These are phyloP conservation scores for Discostella stelligeroides DNA, from an alignment of 108 stramenopile genomes.

Conservation along the genomic window DNA sequence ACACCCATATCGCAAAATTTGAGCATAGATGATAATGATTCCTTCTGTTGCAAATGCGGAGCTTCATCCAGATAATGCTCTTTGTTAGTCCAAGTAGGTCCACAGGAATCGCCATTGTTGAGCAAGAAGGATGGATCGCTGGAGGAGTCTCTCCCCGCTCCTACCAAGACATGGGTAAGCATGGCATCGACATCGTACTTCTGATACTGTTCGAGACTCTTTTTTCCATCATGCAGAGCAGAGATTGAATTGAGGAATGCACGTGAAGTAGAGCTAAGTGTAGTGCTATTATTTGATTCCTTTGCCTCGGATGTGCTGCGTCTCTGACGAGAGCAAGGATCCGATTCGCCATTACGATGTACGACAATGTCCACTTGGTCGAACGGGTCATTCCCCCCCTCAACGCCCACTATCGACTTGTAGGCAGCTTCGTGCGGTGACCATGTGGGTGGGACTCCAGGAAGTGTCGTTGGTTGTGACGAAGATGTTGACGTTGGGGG, in stretches of 20 bases:
- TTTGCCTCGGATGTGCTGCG: constrained; percentile 5
- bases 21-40: constrained; percentile 18
- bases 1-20: constrained; percentile 74
- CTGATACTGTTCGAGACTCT: constrained; percentile 26
- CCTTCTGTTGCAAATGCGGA: background rate
- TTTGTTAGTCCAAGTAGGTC: constrained; percentile 30
- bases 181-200: constrained; percentile 77
- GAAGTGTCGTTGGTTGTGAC: background rate
- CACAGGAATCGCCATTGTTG: constrained; percentile 14
- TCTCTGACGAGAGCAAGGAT: constrained; percentile 54
- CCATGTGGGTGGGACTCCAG: background rate
- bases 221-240: constrained; percentile 1
- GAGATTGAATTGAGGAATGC: constrained; percentile 13
- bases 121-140: constrained; percentile 4
- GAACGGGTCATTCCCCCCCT: constrained; percentile 31
- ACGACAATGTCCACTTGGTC: constrained; percentile 38
- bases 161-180: constrained; percentile 58
- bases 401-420: constrained; percentile 9
- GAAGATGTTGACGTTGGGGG: background rate
- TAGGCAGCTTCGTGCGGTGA: constrained; percentile 8
- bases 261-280: constrained; percentile 8
- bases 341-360: constrained; percentile 79
- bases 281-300: constrained; percentile 10
- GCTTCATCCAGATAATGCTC: constrained; percentile 12
- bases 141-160: background rate